Percentiles rank a stretch among this genome's conserved stretches.
phyloP scores from a whole-genome alignment of 345 rosid species.

The Citrus reticulata region DNA sequence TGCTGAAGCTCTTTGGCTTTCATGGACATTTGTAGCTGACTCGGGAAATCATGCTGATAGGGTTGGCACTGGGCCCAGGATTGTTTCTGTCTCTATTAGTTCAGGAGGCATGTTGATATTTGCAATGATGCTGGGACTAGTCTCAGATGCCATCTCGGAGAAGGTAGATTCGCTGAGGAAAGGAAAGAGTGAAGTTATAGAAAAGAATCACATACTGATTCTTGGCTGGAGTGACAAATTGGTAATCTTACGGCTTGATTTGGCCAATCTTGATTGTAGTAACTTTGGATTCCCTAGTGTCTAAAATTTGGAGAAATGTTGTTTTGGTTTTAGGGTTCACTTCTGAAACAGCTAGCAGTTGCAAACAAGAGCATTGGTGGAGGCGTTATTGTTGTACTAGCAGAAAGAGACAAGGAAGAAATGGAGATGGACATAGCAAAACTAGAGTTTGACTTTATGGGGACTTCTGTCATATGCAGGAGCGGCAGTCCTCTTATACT shows the following conservation, averaged over 20 bases:
- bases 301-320: not conserved
- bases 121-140: slow-evolving; percentile 95
- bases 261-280: not conserved
- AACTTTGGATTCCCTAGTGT: not conserved
- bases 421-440: slow-evolving; percentile 88
- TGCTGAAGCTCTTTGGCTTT: slow-evolving; percentile 85
- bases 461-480: slow-evolving; percentile 87
- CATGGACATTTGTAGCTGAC: slow-evolving; percentile 94
- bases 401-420: slow-evolving; percentile 94
- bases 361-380: slow-evolving; percentile 94
- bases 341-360: slow-evolving; percentile 88
- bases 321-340: slow-evolving; percentile 64
- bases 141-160: slow-evolving; percentile 89
- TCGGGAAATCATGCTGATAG: slow-evolving; percentile 90
- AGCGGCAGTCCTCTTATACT: slow-evolving; percentile 90
- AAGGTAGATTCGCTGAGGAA: slow-evolving; percentile 88
- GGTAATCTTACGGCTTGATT: slow-evolving; percentile 35
- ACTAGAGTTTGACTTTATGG: slow-evolving; percentile 89
- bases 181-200: slow-evolving; percentile 95
- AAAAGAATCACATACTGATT: slow-evolving; percentile 73
- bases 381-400: slow-evolving; percentile 79
- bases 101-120: slow-evolving; percentile 94
- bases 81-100: slow-evolving; percentile 85
- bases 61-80: slow-evolving; percentile 69
- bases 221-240: slow-evolving; percentile 97